A percentile compares a stretch with the other conserved stretches of the same genome.
These are phyloP conservation scores for Phycomyces nitens DNA, from an alignment of 192 early-diverging fungal species.

Conservation along the genomic window DNA sequence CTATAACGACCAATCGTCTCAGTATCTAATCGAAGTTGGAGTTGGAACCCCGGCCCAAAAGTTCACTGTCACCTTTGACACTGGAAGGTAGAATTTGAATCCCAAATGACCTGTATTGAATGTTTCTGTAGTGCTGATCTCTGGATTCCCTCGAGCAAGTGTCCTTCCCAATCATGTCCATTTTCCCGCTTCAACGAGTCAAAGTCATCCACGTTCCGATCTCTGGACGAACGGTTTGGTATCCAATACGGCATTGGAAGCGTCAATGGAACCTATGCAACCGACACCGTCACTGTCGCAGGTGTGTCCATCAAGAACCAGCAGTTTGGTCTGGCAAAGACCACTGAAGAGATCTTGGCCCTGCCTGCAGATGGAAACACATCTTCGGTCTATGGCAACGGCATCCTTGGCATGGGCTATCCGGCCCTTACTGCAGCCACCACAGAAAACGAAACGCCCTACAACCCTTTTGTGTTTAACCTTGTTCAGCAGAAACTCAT, in stretches of 20 bases:
- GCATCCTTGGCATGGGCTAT: constrained; percentile 35
- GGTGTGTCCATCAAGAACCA: constrained; percentile 22
- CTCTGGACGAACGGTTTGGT: constrained; percentile 8
- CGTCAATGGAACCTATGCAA: constrained; percentile 30
- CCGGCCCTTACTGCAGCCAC: constrained; percentile 25
- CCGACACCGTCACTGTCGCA: constrained; percentile 23
- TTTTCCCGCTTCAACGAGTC: constrained; percentile 17
- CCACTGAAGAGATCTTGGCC: constrained; percentile 24
- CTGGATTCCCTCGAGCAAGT: constrained; percentile 29
- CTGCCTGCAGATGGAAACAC: not conserved
- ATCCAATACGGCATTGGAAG: constrained; percentile 36
- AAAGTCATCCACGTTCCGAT: constrained; percentile 29
- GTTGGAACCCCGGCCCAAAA: constrained; percentile 30
- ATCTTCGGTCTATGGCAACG: constrained; percentile 14
- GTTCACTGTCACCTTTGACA: constrained; percentile 32
- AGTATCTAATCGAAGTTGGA: constrained; percentile 31
- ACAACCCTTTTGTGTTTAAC: constrained; percentile 36
- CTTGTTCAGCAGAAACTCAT: constrained; percentile 19
- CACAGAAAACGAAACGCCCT: constrained; percentile 11
- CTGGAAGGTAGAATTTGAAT: constrained; percentile 28
- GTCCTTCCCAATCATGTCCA: constrained; percentile 18
- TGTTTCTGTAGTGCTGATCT: constrained; percentile 30
- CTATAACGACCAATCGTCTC: constrained; percentile 34
- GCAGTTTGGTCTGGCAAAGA: constrained; percentile 30
- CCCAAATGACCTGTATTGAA: constrained; percentile 4